Conservation (phyloP, 1,139 yeast species). For the Sugiyamaella sp. region DNA sequence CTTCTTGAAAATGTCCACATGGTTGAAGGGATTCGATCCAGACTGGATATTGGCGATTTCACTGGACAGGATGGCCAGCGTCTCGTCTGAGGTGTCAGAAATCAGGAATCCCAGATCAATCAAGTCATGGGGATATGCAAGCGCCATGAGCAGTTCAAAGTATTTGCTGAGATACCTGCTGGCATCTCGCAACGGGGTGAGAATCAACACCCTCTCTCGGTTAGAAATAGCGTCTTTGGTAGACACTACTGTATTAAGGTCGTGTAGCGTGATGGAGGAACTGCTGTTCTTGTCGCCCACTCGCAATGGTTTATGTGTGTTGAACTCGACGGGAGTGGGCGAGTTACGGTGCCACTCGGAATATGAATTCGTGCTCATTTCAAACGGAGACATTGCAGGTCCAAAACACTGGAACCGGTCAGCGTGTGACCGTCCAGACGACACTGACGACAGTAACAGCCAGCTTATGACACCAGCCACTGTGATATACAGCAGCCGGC, state of each 20-base stretch:
- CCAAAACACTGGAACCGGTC: slow-evolving; percentile 35
- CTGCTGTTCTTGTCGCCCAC: slow-evolving; percentile 20
- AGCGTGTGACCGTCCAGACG: slow-evolving; percentile 25
- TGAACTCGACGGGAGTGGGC: slow-evolving; percentile 37
- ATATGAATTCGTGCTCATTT: slow-evolving; percentile 34
- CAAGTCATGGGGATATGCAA: slow-evolving; percentile 79
- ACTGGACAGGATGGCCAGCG: slow-evolving; percentile 66
- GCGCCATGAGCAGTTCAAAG: slow-evolving; percentile 80
- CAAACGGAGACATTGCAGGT: slow-evolving; percentile 37
- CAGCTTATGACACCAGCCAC: slow-evolving; percentile 23
- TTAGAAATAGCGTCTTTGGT: slow-evolving; percentile 54
- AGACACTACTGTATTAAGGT: slow-evolving; percentile 49
- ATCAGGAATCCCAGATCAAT: slow-evolving; percentile 85
- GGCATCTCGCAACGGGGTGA: slow-evolving; percentile 83
- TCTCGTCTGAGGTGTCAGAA: slow-evolving; percentile 72
- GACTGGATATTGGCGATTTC: slow-evolving; percentile 37
- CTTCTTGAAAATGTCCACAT: slow-evolving; percentile 73
- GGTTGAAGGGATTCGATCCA: slow-evolving; percentile 56
- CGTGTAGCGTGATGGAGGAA: slow-evolving; percentile 47
- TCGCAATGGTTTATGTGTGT: slow-evolving; percentile 30
- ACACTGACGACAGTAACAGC: slow-evolving; percentile 25
- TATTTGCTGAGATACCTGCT: slow-evolving; percentile 79
- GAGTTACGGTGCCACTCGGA: slow-evolving; percentile 36
- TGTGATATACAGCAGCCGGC: slow-evolving; percentile 21
- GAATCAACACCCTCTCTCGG: slow-evolving; percentile 67